Evolutionary conservation across 2,329 filamentous ascomycete species (phyloP).

Genomic region (Neofusicoccum umdonicola): DNA sequence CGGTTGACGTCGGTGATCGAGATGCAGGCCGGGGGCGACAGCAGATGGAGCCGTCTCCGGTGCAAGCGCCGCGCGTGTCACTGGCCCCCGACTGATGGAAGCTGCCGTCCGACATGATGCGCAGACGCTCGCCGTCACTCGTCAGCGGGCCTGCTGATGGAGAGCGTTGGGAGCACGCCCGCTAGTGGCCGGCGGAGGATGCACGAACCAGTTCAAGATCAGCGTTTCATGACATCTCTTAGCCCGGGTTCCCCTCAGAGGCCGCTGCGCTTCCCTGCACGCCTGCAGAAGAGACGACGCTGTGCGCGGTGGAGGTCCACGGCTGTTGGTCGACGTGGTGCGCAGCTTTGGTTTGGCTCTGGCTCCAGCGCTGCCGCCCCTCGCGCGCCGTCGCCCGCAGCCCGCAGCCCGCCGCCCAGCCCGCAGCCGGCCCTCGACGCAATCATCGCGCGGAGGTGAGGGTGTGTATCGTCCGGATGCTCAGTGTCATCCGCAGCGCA

Average conservation of each 20-base stretch:
- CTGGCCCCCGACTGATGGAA: not conserved
- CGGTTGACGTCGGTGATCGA: not conserved
- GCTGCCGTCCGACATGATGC: not conserved
- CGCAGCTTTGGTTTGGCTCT: not conserved
- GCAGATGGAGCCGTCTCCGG: not conserved
- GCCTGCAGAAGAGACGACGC: not conserved
- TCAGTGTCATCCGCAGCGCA: not conserved
- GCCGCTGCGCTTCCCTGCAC: not conserved
- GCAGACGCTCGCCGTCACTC: not conserved
- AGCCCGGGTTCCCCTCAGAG: not conserved
- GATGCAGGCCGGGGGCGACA: not conserved
- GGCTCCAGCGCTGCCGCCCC: not conserved
- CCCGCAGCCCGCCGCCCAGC: not conserved
- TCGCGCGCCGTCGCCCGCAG: not conserved
- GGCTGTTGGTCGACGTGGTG: not conserved
- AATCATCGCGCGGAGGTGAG: not conserved
- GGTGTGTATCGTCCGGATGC: not conserved
- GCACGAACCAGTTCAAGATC: not conserved
- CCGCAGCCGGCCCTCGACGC: not conserved
- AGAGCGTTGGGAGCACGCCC: not conserved
- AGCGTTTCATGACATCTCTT: not conserved
- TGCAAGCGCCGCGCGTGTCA: not conserved
- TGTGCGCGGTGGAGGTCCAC: not conserved
- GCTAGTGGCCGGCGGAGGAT: not conserved
- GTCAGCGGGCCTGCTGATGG: not conserved